Percentiles rank a stretch among this genome's conserved stretches.
Conservation (phyloP, 2,329 filamentous ascomycete species). For the Lecanosticta acicola region DNA sequence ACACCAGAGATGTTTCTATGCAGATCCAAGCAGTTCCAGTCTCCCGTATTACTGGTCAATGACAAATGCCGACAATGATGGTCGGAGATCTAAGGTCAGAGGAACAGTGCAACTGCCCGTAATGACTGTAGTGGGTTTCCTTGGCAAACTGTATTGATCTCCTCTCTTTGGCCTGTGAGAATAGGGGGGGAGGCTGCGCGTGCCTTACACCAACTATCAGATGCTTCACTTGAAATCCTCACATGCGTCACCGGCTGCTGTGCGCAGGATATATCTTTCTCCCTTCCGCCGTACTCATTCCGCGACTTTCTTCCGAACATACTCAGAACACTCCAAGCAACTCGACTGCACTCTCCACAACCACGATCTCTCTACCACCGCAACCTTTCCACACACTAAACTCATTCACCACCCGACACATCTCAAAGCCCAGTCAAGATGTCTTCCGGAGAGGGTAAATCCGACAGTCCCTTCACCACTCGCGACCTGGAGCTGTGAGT, state of each 20-base stretch:
- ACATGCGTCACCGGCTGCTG: neutral
- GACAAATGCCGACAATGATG: too few relatives aligned
- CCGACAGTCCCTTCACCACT: conserved; percentile 10
- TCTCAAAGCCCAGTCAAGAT: conserved; percentile 1
- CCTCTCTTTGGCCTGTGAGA: too few relatives aligned
- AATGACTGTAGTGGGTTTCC: too few relatives aligned
- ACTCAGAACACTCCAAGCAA: neutral
- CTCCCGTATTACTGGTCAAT: too few relatives aligned
- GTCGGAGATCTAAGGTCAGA: too few relatives aligned
- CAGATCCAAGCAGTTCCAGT: too few relatives aligned
- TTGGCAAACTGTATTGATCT: too few relatives aligned
- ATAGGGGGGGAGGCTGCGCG: too few relatives aligned
- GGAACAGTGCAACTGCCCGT: too few relatives aligned
- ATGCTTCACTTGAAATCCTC: neutral
- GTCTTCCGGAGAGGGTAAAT: neutral
- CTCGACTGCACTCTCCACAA: neutral
- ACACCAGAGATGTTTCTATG: too few relatives aligned
- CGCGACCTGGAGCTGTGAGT: conserved; percentile 17
- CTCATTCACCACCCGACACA: neutral
- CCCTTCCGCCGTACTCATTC: neutral
- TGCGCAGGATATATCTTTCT: neutral
- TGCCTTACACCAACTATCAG: too few relatives aligned
- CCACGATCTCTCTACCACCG: neutral
- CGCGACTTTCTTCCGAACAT: neutral
- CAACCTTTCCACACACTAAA: neutral